Evolutionary conservation across 2,329 filamentous ascomycete species (phyloP).

Genomic region (Fusarium sp.): DNA sequence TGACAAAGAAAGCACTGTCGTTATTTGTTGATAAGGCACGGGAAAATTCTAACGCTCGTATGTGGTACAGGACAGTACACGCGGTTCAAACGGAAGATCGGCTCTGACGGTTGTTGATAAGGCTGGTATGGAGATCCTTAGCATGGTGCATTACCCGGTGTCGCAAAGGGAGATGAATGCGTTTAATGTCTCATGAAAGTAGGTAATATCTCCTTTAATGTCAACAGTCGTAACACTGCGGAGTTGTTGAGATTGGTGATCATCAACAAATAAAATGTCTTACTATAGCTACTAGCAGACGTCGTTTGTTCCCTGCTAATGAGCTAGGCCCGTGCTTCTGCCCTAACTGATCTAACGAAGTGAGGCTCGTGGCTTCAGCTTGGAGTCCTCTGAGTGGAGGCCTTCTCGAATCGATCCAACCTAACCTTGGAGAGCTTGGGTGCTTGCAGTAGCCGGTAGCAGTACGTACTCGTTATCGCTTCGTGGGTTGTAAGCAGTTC

Average conservation of each 20-base stretch:
- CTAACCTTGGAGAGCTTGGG: background rate
- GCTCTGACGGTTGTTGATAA: background rate
- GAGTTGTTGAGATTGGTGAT: slow-evolving; percentile 34
- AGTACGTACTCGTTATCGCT: slow-evolving; percentile 35
- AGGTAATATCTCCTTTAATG: slow-evolving; percentile 14
- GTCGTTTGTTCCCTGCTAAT: slow-evolving; percentile 29
- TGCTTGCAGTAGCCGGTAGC: background rate
- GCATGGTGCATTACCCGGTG: background rate
- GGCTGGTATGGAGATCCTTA: background rate
- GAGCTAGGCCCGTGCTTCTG: slow-evolving; percentile 34
- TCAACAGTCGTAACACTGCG: slow-evolving; percentile 2
- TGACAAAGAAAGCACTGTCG: background rate
- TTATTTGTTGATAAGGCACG: background rate
- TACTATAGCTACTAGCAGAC: background rate
- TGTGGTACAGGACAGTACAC: background rate
- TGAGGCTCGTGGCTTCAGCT: slow-evolving; percentile 36
- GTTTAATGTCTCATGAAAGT: background rate
- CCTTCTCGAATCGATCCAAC: slow-evolving; percentile 1
- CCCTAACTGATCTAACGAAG: slow-evolving; percentile 33
- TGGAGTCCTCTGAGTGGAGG: slow-evolving; percentile 29
- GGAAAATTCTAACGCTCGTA: slow-evolving; percentile 8
- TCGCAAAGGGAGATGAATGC: slow-evolving; percentile 1
- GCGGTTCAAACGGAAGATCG: background rate
- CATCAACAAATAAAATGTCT: slow-evolving; percentile 26
- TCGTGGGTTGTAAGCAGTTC: slow-evolving; percentile 12